Base-by-base conservation (phyloP, 306 rosid species). In the Calophaca sinica region DNA sequence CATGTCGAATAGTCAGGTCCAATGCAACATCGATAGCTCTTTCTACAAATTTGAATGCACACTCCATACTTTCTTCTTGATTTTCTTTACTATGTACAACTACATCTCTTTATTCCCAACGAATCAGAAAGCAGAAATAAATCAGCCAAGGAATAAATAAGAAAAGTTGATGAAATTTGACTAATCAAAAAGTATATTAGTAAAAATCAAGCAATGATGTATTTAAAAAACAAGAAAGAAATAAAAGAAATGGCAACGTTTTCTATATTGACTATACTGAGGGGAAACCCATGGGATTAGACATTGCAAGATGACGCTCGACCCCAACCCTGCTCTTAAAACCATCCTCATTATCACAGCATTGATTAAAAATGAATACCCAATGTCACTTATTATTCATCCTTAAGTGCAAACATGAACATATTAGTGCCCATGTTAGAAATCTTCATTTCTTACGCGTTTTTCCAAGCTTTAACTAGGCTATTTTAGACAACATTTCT, bases 21-120 rank as follows among this genome's bases (percentile, higher is more conserved):
- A 28, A 55, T n/a, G 26, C 62, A 55, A 28, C 62, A 55, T 55
- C 62, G 38, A 55, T 29, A 7, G 36, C 38, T 29, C 62, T 55
- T 26, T 55, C 62, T 55, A 55, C 36, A 28, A 55, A 9, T 26
- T 55, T 55, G 62, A n/a, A 55, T 26, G 62, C 62, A 4, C 5
- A 55, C n/a, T 55, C 62, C 62, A 55, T 55, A 55, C 61, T 55
- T 55, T 28, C 36, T 20, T 50, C 60, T 53, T 4, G 60, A 53
- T 6, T 20, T 20, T 53, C 61, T 54, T 54, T 20, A 0, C 26
- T 20, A 20, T 2, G 35, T 9, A 7, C 28, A 4, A 3, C 36
- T 54, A 54, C 61, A 54, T 54, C 61, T 54, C 61, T 54, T 8
- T 54, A 54, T 54, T 54, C 50, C 78, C 8, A 46, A 6, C 4